Percentiles rank a stretch among this genome's conserved stretches.
phyloP scores from a whole-genome alignment of 2,329 filamentous ascomycete genomes.

The Fusarium pininemorale region DNA sequence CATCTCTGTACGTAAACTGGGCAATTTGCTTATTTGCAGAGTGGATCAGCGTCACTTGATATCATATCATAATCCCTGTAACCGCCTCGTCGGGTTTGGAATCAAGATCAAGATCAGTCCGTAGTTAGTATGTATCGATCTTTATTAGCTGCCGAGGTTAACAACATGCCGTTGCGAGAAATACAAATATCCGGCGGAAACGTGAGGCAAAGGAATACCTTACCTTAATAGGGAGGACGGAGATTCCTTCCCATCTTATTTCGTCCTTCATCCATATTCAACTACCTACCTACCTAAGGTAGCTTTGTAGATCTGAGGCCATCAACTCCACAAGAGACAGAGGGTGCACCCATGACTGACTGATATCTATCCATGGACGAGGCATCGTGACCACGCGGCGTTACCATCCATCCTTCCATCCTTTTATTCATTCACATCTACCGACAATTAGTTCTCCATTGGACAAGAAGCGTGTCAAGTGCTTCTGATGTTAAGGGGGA shows the following conservation, averaged over 20 bases:
- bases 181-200: neutral
- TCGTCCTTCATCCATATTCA: neutral
- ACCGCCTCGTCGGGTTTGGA: neutral
- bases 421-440: neutral
- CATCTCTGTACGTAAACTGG: constrained; percentile 14
- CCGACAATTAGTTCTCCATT: neutral
- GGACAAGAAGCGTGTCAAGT: neutral
- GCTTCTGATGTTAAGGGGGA: neutral
- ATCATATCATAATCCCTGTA: constrained; percentile 10
- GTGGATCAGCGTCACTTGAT: neutral
- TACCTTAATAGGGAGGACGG: neutral
- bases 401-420: neutral
- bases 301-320: neutral
- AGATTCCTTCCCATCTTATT: neutral
- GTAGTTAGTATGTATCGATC: neutral
- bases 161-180: neutral
- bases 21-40: constrained; percentile 1
- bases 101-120: neutral
- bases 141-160: neutral
- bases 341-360: neutral
- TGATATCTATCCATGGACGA: neutral
- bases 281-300: no score
- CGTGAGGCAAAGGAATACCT: neutral
- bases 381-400: neutral
- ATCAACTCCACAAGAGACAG: constrained; percentile 16